Evolutionary conservation across 192 early-diverging fungal genomes (phyloP).

Genomic region (Coemansia sp.): DNA sequence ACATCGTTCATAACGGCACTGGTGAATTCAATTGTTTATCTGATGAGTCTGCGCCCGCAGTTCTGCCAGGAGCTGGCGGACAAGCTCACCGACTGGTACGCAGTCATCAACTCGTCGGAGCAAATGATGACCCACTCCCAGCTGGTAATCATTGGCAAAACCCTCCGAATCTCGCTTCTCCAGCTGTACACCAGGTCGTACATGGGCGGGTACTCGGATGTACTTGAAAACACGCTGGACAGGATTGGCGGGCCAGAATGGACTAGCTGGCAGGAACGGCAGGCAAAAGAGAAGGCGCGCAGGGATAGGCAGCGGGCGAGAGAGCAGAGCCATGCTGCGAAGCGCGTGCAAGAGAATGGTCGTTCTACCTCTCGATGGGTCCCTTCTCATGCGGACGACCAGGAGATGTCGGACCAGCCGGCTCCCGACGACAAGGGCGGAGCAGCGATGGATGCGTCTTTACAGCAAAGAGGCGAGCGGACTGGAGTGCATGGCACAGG

Average conservation of each 20-base stretch:
- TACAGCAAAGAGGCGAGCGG: not conserved
- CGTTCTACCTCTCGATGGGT: conserved; percentile 17
- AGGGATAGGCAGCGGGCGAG: conserved; percentile 18
- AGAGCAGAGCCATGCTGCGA: conserved; percentile 7
- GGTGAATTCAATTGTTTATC: conserved; percentile 42
- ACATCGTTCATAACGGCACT: conserved; percentile 49
- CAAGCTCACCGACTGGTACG: conserved; percentile 44
- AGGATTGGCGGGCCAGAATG: conserved; percentile 44
- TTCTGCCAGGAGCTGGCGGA: conserved; percentile 32
- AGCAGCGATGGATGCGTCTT: not conserved
- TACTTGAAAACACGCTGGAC: conserved; percentile 43
- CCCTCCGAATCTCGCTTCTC: conserved; percentile 41
- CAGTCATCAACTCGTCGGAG: conserved; percentile 39
- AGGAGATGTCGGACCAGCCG: conserved; percentile 28
- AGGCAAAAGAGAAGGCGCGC: conserved; percentile 24
- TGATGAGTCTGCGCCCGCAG: conserved; percentile 53
- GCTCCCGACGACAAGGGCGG: conserved; percentile 17
- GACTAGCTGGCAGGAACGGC: conserved; percentile 39
- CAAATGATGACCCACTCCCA: conserved; percentile 42
- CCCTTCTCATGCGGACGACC: conserved; percentile 18
- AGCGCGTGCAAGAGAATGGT: no score
- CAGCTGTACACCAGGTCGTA: conserved; percentile 38
- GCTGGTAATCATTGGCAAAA: conserved; percentile 37
- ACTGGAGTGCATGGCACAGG: not conserved
- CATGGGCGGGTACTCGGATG: conserved; percentile 30